Percentiles rank a stretch among this genome's conserved stretches.
These are phyloP conservation scores for Fomitopsis serialis DNA, from an alignment of 768 basidiomycete genomes.

Conservation along the genomic window DNA sequence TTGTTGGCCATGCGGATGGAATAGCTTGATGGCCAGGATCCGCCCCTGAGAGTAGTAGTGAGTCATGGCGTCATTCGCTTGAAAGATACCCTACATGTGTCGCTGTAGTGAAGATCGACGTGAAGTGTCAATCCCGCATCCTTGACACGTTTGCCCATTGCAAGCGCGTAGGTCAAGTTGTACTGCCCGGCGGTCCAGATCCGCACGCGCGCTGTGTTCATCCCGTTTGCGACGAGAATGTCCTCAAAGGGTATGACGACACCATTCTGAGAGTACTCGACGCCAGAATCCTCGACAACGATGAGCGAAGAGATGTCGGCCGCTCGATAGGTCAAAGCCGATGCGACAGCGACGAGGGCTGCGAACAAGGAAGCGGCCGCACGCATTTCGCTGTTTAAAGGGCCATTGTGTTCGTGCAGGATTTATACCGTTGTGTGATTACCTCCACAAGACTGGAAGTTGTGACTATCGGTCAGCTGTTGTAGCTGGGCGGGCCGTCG, in stretches of 20 bases:
- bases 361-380: background rate
- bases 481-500: too few relatives aligned
- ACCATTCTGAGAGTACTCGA: conserved; percentile 38
- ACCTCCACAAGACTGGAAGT: background rate
- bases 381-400: background rate
- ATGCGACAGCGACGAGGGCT: background rate
- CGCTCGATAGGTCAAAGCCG: conserved; percentile 38
- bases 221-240: conserved; percentile 48
- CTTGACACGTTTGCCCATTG: conserved; percentile 47
- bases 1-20: conserved; percentile 50
- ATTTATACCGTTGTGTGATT: background rate
- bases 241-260: conserved; percentile 37
- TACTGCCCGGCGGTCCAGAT: conserved; percentile 63
- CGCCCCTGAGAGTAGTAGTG: conserved; percentile 40
- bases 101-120: conserved; percentile 59
- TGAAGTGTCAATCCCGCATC: conserved; percentile 52
- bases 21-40: conserved; percentile 60
- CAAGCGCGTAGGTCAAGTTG: conserved; percentile 45
- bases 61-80: background rate
- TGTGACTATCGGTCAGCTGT: background rate
- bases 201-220: conserved; percentile 53
- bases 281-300: conserved; percentile 46
- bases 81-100: conserved; percentile 41
- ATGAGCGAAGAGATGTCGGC: conserved; percentile 53
- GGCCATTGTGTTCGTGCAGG: background rate